phyloP scores from a whole-genome alignment of 148 eudicot genomes.

The Beta vulgaris region DNA sequence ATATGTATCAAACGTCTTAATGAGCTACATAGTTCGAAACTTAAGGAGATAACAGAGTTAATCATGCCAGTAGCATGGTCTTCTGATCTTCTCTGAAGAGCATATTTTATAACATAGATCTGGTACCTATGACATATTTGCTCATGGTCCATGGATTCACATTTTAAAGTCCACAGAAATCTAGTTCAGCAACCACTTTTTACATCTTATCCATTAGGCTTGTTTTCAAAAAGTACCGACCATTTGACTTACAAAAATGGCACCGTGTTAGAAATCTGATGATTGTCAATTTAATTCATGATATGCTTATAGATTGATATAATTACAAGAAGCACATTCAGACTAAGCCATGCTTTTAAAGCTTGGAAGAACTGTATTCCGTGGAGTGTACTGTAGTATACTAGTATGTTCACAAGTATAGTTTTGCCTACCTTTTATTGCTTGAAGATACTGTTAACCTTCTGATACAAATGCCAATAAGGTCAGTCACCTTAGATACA shows the following conservation, averaged over 20 bases:
- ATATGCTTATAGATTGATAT: no score
- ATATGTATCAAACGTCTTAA: not conserved
- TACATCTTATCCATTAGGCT: not conserved
- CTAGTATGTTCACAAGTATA: not conserved
- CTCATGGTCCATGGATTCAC: not conserved
- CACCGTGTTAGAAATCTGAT: no score
- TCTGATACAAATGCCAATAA: not conserved
- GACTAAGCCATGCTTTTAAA: no score
- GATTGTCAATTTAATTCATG: no score
- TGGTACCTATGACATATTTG: not conserved
- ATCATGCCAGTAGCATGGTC: not conserved
- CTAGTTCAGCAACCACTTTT: not conserved
- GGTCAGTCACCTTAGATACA: not conserved
- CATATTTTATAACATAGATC: not conserved
- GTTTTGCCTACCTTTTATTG: not conserved
- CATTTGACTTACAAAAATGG: no score
- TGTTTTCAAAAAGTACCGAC: no score
- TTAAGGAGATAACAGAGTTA: not conserved
- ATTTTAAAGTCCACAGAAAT: not conserved
- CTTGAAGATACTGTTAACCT: not conserved
- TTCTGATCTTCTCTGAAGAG: not conserved
- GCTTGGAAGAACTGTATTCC: no score
- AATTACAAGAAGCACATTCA: no score
- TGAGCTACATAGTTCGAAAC: not conserved
- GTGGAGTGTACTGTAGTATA: not conserved